phyloP scores from a whole-genome alignment of 129 eudicot genomes.

The Escallonia rubra region DNA sequence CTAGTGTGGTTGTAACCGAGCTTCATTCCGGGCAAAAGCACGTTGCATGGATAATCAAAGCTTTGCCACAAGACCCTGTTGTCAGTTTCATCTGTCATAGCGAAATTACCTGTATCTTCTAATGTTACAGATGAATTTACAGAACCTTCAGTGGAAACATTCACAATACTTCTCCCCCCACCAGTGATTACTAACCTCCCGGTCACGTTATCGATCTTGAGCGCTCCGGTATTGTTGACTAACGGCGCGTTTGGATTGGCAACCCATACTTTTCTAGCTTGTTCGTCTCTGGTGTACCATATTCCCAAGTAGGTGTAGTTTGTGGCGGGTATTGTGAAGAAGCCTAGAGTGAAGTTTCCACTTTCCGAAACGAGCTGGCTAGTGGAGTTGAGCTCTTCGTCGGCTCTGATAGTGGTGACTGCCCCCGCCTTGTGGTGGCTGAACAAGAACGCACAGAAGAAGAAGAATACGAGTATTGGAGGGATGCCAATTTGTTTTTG shows the following conservation, averaged over 20 bases:
- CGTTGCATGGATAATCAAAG: slow-evolving; percentile 26
- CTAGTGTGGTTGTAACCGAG: slow-evolving; percentile 11
- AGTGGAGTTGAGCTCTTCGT: slow-evolving; percentile 3
- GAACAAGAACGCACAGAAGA: neutral
- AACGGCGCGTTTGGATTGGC: slow-evolving; percentile 17
- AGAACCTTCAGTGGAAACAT: neutral
- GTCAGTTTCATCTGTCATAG: slow-evolving; percentile 5
- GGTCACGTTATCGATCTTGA: neutral
- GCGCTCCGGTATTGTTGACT: neutral
- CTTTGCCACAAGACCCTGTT: slow-evolving; percentile 24
- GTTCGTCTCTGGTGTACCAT: slow-evolving; percentile 14
- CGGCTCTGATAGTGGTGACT: slow-evolving; percentile 2
- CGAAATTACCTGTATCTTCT: slow-evolving; percentile 11
- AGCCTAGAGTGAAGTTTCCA: slow-evolving; percentile 20
- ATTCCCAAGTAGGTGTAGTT: slow-evolving; percentile 14
- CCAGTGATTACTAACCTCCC: slow-evolving; percentile 3
- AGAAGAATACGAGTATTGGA: neutral
- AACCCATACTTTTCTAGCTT: slow-evolving; percentile 6
- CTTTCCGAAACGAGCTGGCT: slow-evolving; percentile 8
- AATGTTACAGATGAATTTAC: neutral
- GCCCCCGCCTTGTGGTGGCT: neutral
- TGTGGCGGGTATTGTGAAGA: neutral
- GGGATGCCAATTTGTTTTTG: neutral
- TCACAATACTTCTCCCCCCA: neutral
- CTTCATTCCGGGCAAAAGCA: slow-evolving; percentile 29